Percentiles rank a stretch among this genome's conserved stretches.
phyloP scores from a whole-genome alignment of 2,329 filamentous ascomycete genomes.

The Xenoacremonium recifei region DNA sequence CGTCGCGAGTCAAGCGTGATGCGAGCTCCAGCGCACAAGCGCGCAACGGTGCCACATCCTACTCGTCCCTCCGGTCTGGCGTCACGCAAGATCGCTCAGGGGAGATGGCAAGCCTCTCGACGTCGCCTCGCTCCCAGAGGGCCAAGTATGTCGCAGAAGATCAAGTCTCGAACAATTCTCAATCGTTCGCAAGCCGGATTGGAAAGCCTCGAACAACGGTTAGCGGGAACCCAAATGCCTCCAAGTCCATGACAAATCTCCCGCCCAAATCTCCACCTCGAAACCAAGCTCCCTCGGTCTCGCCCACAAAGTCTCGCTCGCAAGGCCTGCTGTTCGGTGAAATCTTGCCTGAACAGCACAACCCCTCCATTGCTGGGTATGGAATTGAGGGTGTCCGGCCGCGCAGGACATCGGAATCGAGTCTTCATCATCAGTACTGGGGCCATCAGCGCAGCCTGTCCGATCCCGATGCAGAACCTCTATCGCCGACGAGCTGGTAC shows the following conservation, averaged over 20 bases:
- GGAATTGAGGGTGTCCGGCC: conserved; percentile 55
- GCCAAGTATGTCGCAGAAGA: conserved; percentile 49
- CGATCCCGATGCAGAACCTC: conserved; percentile 55
- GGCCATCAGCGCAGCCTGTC: conserved; percentile 54
- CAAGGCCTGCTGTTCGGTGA: conserved; percentile 72
- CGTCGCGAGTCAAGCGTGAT: conserved; percentile 31
- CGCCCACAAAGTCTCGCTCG: conserved; percentile 34
- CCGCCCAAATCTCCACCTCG: conserved; percentile 31
- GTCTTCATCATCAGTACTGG: conserved; percentile 53
- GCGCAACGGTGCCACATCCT: conserved; percentile 36
- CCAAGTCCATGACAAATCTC: conserved; percentile 34
- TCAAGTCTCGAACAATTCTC: conserved; percentile 51
- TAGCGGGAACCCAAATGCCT: conserved; percentile 33
- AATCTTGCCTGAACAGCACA: conserved; percentile 59
- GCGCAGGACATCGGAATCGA: conserved; percentile 71
- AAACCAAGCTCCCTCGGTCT: conserved; percentile 30
- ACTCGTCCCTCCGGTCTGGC: conserved; percentile 40
- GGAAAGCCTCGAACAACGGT: conserved; percentile 45
- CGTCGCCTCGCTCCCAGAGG: conserved; percentile 40
- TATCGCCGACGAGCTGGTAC: conserved; percentile 69
- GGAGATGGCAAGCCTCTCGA: conserved; percentile 13
- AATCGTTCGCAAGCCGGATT: conserved; percentile 61
- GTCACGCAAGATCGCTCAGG: conserved; percentile 17
- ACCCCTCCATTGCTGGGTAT: conserved; percentile 53
- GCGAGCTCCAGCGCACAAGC: conserved; percentile 31